Percentiles rank a stretch among this genome's conserved stretches.
These are phyloP conservation scores for Furcasterigmium sp. DNA, from an alignment of 2,329 filamentous ascomycete genomes.

Conservation along the genomic window DNA sequence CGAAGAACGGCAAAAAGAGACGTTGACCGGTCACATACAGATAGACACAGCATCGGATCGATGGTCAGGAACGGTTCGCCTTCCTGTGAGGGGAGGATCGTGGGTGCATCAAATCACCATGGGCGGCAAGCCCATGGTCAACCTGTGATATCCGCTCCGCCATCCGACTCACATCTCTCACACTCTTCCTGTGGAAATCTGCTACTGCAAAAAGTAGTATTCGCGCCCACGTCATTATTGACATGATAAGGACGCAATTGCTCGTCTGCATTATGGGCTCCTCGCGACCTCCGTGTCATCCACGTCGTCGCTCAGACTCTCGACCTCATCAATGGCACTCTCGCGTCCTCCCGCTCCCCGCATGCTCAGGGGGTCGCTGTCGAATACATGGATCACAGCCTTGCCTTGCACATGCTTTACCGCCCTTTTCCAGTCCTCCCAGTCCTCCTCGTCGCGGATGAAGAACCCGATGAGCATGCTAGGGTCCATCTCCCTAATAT, in stretches of 20 bases:
- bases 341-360: conserved; percentile 54
- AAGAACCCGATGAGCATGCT: conserved; percentile 97
- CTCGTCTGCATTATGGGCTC: too few species aligned
- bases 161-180: too few species aligned
- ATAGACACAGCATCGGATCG: too few species aligned
- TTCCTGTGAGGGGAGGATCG: too few species aligned
- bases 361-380: conserved; percentile 56
- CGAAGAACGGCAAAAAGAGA: conserved; percentile 26
- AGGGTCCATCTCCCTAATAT: conserved; percentile 91
- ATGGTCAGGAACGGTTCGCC: too few species aligned
- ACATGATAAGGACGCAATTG: too few species aligned
- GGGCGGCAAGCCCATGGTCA: too few species aligned
- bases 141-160: too few species aligned
- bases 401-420: conserved; percentile 75
- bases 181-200: too few species aligned
- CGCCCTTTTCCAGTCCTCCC: conserved; percentile 74
- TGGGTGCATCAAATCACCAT: too few species aligned
- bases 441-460: conserved; percentile 77
- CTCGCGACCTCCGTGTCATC: conserved; percentile 16
- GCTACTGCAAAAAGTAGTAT: too few species aligned
- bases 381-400: conserved; percentile 77
- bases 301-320: conserved; percentile 71
- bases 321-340: conserved; percentile 82
- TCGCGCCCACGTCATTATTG: too few species aligned
- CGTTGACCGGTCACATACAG: background rate